Percentiles rank a stretch among this genome's conserved stretches.
phyloP scores from a whole-genome alignment of 495 filamentous ascomycete genomes.

The Podospora pseudocomata region DNA sequence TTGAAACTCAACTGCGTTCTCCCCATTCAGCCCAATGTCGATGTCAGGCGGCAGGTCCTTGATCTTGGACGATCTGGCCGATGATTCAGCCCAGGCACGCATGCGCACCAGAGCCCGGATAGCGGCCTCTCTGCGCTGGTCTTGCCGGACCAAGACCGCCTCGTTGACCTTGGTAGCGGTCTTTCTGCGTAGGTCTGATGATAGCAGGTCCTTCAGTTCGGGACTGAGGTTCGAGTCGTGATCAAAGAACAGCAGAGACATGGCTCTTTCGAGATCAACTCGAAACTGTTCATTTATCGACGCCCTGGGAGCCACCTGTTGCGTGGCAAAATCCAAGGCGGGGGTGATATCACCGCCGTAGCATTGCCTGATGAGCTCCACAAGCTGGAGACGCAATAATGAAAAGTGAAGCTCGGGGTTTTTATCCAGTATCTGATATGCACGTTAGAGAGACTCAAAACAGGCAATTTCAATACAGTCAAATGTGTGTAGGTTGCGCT shows the following conservation, averaged over 20 bases:
- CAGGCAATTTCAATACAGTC: not conserved
- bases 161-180: constrained; percentile 84
- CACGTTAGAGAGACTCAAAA: constrained; percentile 20
- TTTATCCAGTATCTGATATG: constrained; percentile 73
- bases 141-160: constrained; percentile 71
- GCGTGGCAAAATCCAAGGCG: constrained; percentile 82
- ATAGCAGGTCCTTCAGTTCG: constrained; percentile 68
- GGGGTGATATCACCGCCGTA: constrained; percentile 73
- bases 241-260: constrained; percentile 87
- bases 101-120: constrained; percentile 75
- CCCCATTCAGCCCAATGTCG: constrained; percentile 62
- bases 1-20: constrained; percentile 31
- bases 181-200: constrained; percentile 73
- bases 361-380: constrained; percentile 83
- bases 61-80: constrained; percentile 61
- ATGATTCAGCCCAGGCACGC: constrained; percentile 80
- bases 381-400: constrained; percentile 82
- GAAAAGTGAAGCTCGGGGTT: constrained; percentile 85
- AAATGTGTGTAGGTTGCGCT: constrained; percentile 45
- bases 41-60: constrained; percentile 70
- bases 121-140: constrained; percentile 70
- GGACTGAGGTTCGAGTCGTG: constrained; percentile 59
- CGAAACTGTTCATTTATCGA: constrained; percentile 77
- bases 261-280: constrained; percentile 84
- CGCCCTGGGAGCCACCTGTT: constrained; percentile 81